Conservation (phyloP, 148 eudicot genomes). For the Heliosperma pusillum region DNA sequence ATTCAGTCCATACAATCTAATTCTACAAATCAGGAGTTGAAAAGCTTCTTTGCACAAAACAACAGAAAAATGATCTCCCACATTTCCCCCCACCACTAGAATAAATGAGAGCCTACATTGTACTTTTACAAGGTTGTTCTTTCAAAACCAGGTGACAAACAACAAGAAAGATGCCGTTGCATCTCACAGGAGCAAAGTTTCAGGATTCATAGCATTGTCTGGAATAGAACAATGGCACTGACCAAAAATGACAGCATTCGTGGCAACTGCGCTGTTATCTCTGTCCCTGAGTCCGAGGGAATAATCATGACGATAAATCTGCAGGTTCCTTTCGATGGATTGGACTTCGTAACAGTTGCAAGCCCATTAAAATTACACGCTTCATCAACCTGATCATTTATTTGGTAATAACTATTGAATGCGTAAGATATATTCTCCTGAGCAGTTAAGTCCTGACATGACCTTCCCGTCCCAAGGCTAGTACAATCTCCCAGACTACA, state of each 20-base stretch:
- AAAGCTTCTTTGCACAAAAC: background rate
- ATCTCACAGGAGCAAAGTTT: background rate
- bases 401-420: conserved; percentile 77
- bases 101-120: conserved; percentile 17
- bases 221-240: conserved; percentile 11
- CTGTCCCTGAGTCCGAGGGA: conserved; percentile 32
- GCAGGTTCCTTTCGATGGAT: conserved; percentile 58
- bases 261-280: conserved; percentile 1
- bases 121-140: conserved; percentile 11
- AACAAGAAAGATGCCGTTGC: background rate
- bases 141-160: background rate
- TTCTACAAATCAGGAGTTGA: conserved; percentile 4
- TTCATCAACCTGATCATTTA: conserved; percentile 60
- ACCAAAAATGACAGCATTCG: conserved; percentile 14
- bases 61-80: conserved; percentile 14
- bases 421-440: conserved; percentile 77
- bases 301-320: conserved; percentile 59
- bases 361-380: conserved; percentile 68
- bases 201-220: conserved; percentile 20
- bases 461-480: conserved; percentile 67
- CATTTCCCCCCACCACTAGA: conserved; percentile 9
- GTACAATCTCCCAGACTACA: conserved; percentile 84
- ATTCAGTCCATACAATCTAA: conserved; percentile 6
- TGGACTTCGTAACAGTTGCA: conserved; percentile 51
- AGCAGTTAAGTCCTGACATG: conserved; percentile 65